Conservation (phyloP, 345 rosid genomes). For the Eucalyptus urophylla region DNA sequence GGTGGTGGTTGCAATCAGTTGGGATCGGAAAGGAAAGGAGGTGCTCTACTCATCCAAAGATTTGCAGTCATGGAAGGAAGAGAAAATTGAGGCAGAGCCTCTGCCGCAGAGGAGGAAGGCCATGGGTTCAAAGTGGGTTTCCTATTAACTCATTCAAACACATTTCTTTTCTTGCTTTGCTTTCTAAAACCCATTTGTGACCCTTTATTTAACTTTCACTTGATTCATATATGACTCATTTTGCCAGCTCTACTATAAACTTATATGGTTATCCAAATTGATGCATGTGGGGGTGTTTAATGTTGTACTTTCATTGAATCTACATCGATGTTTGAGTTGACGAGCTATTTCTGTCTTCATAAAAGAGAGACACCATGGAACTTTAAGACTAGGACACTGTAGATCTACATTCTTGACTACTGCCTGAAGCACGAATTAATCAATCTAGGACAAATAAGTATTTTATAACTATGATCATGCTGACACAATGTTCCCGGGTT, state of each 20-base stretch:
- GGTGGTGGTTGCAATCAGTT: no score
- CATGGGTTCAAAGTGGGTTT: no score
- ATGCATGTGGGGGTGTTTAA: not conserved
- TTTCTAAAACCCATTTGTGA: no score
- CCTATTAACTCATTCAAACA: no score
- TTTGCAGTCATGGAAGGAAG: no score
- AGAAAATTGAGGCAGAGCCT: no score
- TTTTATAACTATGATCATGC: not conserved
- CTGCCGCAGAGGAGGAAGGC: no score
- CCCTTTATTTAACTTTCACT: no score
- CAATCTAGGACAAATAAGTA: not conserved
- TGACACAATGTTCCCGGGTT: not conserved
- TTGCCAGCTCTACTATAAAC: not conserved
- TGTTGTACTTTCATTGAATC: not conserved
- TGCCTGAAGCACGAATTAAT: not conserved
- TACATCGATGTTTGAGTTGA: not conserved
- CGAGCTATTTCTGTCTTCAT: not conserved
- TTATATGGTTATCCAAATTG: not conserved
- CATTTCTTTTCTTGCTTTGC: no score
- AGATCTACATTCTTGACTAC: not conserved
- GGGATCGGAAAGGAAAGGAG: no score
- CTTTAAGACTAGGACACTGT: not conserved
- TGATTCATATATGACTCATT: no score
- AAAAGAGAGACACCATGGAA: not conserved
- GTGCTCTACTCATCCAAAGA: no score